These are phyloP conservation scores for Jaminaea rosea DNA, from an alignment of 1,284 basidiomycete genomes.

Conservation along the genomic window DNA sequence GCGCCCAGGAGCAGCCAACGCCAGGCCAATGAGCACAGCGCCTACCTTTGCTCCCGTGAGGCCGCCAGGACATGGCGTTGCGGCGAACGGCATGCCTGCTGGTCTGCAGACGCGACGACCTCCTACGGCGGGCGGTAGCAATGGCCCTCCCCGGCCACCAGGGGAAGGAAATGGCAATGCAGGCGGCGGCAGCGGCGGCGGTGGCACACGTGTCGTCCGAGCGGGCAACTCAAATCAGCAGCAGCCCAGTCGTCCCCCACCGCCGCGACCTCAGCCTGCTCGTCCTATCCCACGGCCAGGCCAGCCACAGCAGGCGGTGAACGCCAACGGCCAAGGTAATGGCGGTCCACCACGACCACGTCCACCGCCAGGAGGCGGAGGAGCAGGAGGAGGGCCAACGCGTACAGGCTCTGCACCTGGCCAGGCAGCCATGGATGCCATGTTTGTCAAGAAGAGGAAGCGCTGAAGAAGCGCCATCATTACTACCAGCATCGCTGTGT, in stretches of 20 bases:
- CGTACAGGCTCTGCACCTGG: too few species aligned
- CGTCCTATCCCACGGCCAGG: background rate
- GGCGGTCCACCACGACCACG: background rate
- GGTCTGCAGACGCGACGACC: background rate
- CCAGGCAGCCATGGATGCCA: background rate
- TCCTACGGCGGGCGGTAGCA: background rate
- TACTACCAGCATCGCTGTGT: too few species aligned
- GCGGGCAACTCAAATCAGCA: too few species aligned
- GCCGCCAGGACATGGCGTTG: background rate
- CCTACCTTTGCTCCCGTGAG: background rate
- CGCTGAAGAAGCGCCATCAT: background rate
- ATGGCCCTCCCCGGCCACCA: background rate
- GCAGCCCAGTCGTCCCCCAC: background rate
- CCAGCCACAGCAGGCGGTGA: background rate
- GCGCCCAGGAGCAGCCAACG: background rate
- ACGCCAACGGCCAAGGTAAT: too few species aligned
- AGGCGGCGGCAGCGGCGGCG: too few species aligned
- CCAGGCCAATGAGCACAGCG: background rate
- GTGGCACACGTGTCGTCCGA: too few species aligned
- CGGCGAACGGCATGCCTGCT: background rate
- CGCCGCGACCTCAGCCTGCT: background rate
- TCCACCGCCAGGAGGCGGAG: background rate
- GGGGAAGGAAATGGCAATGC: background rate
- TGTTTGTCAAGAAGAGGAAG: conserved; percentile 1
- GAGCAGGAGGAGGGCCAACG: background rate